Conservation (phyloP, 2,329 filamentous ascomycete species). For the Neoascochyta sp. region DNA sequence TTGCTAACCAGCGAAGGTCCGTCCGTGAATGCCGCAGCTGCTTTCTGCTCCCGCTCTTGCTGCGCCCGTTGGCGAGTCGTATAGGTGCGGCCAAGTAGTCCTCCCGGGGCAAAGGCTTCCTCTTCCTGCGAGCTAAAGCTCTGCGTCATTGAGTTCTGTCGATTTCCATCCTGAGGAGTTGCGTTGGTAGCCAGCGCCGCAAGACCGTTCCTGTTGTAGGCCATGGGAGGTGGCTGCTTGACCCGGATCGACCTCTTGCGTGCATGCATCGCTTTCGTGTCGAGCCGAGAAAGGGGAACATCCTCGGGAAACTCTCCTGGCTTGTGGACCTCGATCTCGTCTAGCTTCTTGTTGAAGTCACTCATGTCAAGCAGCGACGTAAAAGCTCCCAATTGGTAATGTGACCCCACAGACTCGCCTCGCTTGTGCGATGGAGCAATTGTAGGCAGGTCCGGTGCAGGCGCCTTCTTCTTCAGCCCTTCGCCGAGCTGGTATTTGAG, state of each 20-base stretch:
- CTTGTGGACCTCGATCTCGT: constrained; percentile 21
- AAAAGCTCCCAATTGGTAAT: constrained; percentile 64
- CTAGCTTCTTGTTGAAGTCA: constrained; percentile 50
- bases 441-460: constrained; percentile 20
- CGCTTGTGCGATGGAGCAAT: constrained; percentile 23
- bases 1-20: constrained; percentile 57
- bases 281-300: constrained; percentile 19
- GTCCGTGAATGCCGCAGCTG: constrained; percentile 50
- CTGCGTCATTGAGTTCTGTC: constrained; percentile 20
- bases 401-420: constrained; percentile 43
- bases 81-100: constrained; percentile 51
- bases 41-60: constrained; percentile 37
- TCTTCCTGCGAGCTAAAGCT: constrained; percentile 24
- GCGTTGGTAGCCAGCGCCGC: constrained; percentile 15
- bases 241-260: constrained; percentile 38
- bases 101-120: constrained; percentile 45
- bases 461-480: constrained; percentile 42
- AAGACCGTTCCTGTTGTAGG: constrained; percentile 20
- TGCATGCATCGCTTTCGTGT: constrained; percentile 29
- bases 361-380: constrained; percentile 64
- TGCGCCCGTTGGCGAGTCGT: constrained; percentile 44
- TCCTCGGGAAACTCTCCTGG: constrained; percentile 27
- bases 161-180: constrained; percentile 11
- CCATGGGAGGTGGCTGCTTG: constrained; percentile 37
- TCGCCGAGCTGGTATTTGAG: constrained; percentile 68